Conservation (phyloP, 2,329 filamentous ascomycete genomes). For the Mycosphaerella arachidis region DNA sequence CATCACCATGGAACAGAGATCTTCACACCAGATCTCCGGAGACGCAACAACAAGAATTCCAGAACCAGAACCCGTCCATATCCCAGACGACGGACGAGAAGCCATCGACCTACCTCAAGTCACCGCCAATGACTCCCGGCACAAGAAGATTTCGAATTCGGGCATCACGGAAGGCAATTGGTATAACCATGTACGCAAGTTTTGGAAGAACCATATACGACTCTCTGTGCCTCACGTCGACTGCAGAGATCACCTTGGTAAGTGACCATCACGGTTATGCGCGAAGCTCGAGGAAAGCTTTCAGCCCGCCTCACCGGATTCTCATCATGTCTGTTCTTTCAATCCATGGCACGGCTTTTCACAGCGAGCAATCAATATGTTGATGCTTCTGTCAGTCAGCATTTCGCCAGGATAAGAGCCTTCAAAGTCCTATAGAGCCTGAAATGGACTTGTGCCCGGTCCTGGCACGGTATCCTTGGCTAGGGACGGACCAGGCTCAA, state of each 20-base stretch:
- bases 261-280: conserved; percentile 14
- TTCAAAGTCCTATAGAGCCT: neutral
- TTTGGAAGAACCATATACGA: conserved; percentile 50
- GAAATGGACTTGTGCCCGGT: neutral
- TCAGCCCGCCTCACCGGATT: neutral
- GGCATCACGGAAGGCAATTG: conserved; percentile 23
- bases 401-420: neutral
- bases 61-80: conserved; percentile 25
- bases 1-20: conserved; percentile 1
- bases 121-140: neutral
- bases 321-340: neutral
- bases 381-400: neutral
- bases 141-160: conserved; percentile 7
- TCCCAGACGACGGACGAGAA: conserved; percentile 31
- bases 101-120: conserved; percentile 30
- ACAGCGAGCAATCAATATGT: neutral
- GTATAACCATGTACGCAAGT: conserved; percentile 37
- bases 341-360: neutral
- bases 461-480: neutral
- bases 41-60: conserved; percentile 11
- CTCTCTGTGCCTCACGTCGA: conserved; percentile 48
- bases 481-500: neutral
- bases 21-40: conserved; percentile 2
- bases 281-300: neutral
- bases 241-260: conserved; percentile 56